phyloP scores from a whole-genome alignment of 1,284 basidiomycete species.

The Ustilago curta region DNA sequence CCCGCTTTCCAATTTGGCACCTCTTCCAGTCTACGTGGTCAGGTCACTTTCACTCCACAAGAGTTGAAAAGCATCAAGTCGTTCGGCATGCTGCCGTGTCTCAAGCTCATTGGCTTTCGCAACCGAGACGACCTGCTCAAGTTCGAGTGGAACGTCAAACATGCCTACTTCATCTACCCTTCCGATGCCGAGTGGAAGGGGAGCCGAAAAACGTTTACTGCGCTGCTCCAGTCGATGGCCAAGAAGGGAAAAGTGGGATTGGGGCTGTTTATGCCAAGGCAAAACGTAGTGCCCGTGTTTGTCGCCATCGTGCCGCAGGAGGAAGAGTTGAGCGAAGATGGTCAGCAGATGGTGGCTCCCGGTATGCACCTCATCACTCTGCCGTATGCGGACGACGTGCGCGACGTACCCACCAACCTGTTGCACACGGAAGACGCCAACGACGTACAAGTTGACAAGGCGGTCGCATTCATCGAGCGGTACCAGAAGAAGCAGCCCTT shows the following conservation, averaged over 20 bases:
- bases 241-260: slow-evolving; percentile 85
- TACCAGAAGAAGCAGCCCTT: slow-evolving; percentile 83
- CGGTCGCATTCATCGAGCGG: slow-evolving; percentile 81
- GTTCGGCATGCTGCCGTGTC: slow-evolving; percentile 71
- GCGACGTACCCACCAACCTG: slow-evolving; percentile 75
- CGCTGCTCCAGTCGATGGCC: slow-evolving; percentile 84
- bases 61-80: slow-evolving; percentile 82
- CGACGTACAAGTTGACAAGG: slow-evolving; percentile 77
- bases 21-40: slow-evolving; percentile 36
- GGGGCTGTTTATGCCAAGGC: slow-evolving; percentile 78
- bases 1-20: slow-evolving; percentile 64
- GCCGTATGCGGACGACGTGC: slow-evolving; percentile 93
- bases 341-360: slow-evolving; percentile 81
- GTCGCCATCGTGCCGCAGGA: slow-evolving; percentile 83
- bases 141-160: slow-evolving; percentile 90
- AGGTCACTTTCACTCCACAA: slow-evolving; percentile 87
- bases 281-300: slow-evolving; percentile 82
- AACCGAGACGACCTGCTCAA: slow-evolving; percentile 73
- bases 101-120: slow-evolving; percentile 94
- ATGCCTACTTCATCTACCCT: slow-evolving; percentile 90
- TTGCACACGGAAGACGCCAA: slow-evolving; percentile 73
- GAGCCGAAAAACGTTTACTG: slow-evolving; percentile 89
- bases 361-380: slow-evolving; percentile 92
- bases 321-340: slow-evolving; percentile 78
- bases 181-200: slow-evolving; percentile 90